Evolutionary conservation across 306 rosid species (phyloP), one percentile per base, ranked within the genome.

Genomic region (Dryas octopetala): DNA sequence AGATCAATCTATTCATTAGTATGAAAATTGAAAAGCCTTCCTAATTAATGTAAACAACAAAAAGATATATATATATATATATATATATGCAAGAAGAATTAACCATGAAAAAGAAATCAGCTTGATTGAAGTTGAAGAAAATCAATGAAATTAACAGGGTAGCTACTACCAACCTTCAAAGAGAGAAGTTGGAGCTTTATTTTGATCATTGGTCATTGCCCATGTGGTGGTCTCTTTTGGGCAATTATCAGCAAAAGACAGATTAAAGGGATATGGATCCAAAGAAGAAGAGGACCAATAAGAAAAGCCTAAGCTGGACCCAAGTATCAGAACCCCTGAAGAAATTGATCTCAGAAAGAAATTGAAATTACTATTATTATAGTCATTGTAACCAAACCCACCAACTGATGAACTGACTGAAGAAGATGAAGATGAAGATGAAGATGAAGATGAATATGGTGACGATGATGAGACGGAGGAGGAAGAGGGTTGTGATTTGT

Each of bases 271-370:
- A 63, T 73, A 62, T 9, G 64, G 51, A 68, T 58, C 58, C 7
- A 72, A 48, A 67, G 85, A 77, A 78, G 47, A 70, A 64, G 85
- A 83, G 5, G 87, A 89, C 44, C 62, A 84, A 78, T 82, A 83
- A 78, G 83, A 78, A 46, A 64, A 66, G 51, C 90, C 87, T 26
- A 88, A 82, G 54, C 88, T 78, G 48, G 89, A 73, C 5, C 92
- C 90, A 57, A 85, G 84, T 47, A 89, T 76, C 23, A 84, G 49
- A 66, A 78, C 55, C 26, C 91, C 89, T 0, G 88, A 82, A 76
- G 83, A 70, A 59, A 81, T 28, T 40, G 89, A 74, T 62, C 79
- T 82, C 60, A 82, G 70, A 79, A 83, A 75, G 17, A 12, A 47
- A 26, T 83, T 75, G 12, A 85, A 84, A 8, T 12, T 26, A 15